Conservation (phyloP, 176 grass and related monocot genomes). For the Oryza brachyantha region DNA sequence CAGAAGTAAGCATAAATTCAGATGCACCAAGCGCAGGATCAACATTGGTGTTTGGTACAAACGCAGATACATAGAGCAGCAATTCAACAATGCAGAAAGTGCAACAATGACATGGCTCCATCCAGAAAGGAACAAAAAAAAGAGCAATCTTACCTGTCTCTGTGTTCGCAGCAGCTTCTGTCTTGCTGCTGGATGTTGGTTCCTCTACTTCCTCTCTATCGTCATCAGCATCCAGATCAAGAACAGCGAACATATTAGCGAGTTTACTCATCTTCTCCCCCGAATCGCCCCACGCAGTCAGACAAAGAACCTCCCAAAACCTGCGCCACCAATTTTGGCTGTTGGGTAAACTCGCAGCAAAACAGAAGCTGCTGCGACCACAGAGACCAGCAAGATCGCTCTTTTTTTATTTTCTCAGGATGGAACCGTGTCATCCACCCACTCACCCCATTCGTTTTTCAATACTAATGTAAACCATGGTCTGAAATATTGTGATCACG, state of each 20-base stretch:
- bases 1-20: neutral
- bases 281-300: neutral
- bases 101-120: neutral
- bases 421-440: no score
- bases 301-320: neutral
- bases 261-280: slow-evolving; percentile 34
- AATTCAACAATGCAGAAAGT: neutral
- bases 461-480: no score
- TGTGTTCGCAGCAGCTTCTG: neutral
- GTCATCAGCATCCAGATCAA: slow-evolving; percentile 57
- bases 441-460: no score
- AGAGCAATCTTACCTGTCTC: slow-evolving; percentile 19
- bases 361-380: no score
- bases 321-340: neutral
- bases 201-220: slow-evolving; percentile 35
- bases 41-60: neutral
- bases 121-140: neutral
- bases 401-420: no score
- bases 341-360: no score
- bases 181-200: slow-evolving; percentile 19
- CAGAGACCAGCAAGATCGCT: no score
- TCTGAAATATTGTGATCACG: no score
- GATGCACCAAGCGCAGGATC: neutral
- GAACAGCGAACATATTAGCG: slow-evolving; percentile 49
- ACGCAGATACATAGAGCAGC: neutral